Evolutionary conservation across 106 monocot species (phyloP).

Genomic region (Chionographis japonica): DNA sequence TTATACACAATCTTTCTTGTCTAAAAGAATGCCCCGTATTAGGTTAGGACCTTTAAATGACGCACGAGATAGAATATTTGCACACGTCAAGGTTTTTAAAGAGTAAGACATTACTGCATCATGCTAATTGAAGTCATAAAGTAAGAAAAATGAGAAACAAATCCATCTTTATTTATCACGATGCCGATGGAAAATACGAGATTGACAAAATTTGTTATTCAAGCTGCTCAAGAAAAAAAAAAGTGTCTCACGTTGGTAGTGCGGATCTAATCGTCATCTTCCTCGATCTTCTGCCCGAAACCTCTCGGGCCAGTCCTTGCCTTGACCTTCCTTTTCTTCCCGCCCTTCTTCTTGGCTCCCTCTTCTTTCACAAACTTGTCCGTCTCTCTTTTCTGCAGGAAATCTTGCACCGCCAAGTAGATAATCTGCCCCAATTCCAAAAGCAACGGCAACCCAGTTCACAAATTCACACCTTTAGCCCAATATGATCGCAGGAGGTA

Average conservation of each 20-base stretch:
- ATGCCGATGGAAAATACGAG: too few species aligned
- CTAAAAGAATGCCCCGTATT: too few species aligned
- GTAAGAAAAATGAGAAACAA: too few species aligned
- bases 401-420: slow-evolving; percentile 76
- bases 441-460: background rate
- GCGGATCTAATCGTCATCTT: slow-evolving; percentile 42
- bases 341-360: slow-evolving; percentile 59
- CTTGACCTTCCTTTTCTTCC: slow-evolving; percentile 47
- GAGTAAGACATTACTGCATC: too few species aligned
- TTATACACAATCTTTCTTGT: too few species aligned
- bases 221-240: background rate
- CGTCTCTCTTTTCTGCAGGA: slow-evolving; percentile 76
- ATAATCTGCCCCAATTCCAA: slow-evolving; percentile 42
- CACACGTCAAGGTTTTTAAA: too few species aligned
- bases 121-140: too few species aligned
- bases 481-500: too few species aligned
- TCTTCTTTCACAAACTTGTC: slow-evolving; percentile 94
- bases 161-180: too few species aligned
- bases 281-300: slow-evolving; percentile 63
- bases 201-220: too few species aligned
- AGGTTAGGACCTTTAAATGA: too few species aligned
- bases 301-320: slow-evolving; percentile 54
- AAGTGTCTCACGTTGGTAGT: background rate
- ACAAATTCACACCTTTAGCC: background rate
- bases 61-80: too few species aligned